Base-by-base conservation (phyloP, 1,284 basidiomycete species). In the Sporisorium reilianum region DNA sequence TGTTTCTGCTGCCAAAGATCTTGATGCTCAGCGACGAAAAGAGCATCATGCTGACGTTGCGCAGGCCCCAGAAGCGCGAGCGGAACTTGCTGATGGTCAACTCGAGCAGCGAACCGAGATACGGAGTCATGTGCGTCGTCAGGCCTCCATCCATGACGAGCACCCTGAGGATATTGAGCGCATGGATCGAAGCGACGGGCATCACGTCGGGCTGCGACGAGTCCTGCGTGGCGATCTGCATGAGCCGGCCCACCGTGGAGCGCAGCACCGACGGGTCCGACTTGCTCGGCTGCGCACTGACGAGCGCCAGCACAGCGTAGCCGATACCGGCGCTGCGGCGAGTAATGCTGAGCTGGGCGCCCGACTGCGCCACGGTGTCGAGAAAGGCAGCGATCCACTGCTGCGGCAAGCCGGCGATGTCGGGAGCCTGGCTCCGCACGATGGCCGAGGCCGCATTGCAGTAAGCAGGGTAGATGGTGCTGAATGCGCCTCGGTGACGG, bases 1-100 rank as follows among this genome's bases (percentile, higher is more conserved):
- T 69, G 38, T 66, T 66, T 23, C 70, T 44, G 25, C 62, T 70
- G 28, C 66, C 56, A 40, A 85, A 83, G n/a, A 79, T 75, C 23
- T 84, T 80, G 36, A 75, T 82, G 57, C 78, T 65, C 28, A 85
- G 78, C 3, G 82, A 75, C 12, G 81, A 77, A 46, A 82, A 86
- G 26, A 85, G 79, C 81, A 86, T 84, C 80, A 85, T 82, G 40
- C 82, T 79, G 48, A 81, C 85, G 64, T 86, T 86, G 49, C 85
- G 83, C 32, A 84, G 66, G 51, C 81, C 79, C 85, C 85, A 86
- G 70, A 79, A 78, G 14, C 74, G 55, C 16, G 84, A 85, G 28
- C 66, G 75, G 66, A 86, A 86, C 40, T 80, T 74, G 30, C 77
- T 65, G 59, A 85, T 80, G 12, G 83, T 77, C 23, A 85, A 41